Conservation (phyloP, 2,329 filamentous ascomycete genomes). For the Exophiala mesophila region DNA sequence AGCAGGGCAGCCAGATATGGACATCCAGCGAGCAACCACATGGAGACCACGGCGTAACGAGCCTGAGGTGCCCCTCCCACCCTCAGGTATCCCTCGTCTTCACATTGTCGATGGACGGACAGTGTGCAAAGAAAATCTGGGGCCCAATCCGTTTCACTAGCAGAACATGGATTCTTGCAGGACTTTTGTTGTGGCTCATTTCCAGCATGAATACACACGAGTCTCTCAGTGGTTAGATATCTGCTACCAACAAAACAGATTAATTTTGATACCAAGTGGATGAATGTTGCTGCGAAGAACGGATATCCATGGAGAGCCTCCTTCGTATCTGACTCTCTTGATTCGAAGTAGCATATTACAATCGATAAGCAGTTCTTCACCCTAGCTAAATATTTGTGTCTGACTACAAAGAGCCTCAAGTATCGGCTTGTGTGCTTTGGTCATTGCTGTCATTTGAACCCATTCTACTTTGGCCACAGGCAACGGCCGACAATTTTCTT, state of each 20-base stretch:
- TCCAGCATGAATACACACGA: no score
- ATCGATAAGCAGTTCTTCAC: neutral
- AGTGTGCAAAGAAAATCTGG: constrained; percentile 20
- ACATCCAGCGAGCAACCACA: constrained; percentile 16
- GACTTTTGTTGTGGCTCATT: no score
- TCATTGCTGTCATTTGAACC: no score
- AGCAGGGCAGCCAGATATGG: constrained; percentile 4
- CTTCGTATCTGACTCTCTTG: neutral
- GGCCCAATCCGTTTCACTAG: constrained; percentile 14
- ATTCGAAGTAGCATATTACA: neutral
- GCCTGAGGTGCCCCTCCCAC: constrained; percentile 1
- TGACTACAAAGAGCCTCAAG: no score
- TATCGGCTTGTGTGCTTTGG: no score
- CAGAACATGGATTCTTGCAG: no score
- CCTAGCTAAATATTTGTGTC: neutral
- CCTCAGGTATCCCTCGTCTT: constrained; percentile 16
- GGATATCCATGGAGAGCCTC: neutral
- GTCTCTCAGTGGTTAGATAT: no score
- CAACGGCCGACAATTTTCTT: no score
- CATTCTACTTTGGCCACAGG: no score
- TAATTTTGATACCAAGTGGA: no score
- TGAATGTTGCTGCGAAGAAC: no score
- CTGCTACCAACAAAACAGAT: no score
- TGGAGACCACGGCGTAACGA: constrained; percentile 10
- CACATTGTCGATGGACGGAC: constrained; percentile 18